Evolutionary conservation across 352 stramenopile genomes (phyloP).

Genomic region (Pythium aquatile): DNA sequence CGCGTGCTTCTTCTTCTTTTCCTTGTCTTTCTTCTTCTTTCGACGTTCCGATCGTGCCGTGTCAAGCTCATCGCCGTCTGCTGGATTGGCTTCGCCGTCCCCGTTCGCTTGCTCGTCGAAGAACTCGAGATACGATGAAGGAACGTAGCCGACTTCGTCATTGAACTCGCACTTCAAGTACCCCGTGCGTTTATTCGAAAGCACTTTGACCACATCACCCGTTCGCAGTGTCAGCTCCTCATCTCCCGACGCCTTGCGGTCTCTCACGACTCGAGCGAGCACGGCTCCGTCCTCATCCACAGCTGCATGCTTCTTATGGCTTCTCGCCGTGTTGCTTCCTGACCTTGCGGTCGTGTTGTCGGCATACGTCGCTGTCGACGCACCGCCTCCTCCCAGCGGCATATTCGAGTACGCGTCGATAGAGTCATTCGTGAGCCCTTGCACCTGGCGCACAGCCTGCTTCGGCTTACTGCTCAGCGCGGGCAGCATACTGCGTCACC

Average conservation of each 20-base stretch:
- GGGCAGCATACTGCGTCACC: slow-evolving; percentile 46
- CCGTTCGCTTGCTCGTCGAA: slow-evolving; percentile 36
- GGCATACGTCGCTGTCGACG: slow-evolving; percentile 37
- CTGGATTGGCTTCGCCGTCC: slow-evolving; percentile 11
- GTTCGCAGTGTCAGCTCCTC: slow-evolving; percentile 66
- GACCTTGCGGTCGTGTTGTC: slow-evolving; percentile 52
- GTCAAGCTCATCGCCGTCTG: slow-evolving; percentile 16
- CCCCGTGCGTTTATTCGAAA: slow-evolving; percentile 75
- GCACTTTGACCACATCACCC: slow-evolving; percentile 69
- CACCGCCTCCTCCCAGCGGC: slow-evolving; percentile 27
- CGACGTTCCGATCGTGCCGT: slow-evolving; percentile 40
- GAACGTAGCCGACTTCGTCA: slow-evolving; percentile 71
- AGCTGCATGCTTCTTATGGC: slow-evolving; percentile 13
- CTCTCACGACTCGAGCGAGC: slow-evolving; percentile 60
- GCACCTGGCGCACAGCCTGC: slow-evolving; percentile 75
- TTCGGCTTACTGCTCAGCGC: slow-evolving; percentile 83
- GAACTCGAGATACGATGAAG: slow-evolving; percentile 84
- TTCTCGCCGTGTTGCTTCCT: slow-evolving; percentile 17
- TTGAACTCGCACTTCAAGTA: slow-evolving; percentile 82
- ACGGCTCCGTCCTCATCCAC: slow-evolving; percentile 28
- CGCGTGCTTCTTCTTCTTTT: slow-evolving; percentile 43
- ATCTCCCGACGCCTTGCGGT: slow-evolving; percentile 73
- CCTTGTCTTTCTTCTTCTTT: slow-evolving; percentile 59
- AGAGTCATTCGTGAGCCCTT: slow-evolving; percentile 81
- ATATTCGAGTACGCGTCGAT: slow-evolving; percentile 85